Evolutionary conservation across 208 protist genomes (phyloP), one percentile per base, ranked within the genome.

Genomic region (Trypanosoma rangeli): DNA sequence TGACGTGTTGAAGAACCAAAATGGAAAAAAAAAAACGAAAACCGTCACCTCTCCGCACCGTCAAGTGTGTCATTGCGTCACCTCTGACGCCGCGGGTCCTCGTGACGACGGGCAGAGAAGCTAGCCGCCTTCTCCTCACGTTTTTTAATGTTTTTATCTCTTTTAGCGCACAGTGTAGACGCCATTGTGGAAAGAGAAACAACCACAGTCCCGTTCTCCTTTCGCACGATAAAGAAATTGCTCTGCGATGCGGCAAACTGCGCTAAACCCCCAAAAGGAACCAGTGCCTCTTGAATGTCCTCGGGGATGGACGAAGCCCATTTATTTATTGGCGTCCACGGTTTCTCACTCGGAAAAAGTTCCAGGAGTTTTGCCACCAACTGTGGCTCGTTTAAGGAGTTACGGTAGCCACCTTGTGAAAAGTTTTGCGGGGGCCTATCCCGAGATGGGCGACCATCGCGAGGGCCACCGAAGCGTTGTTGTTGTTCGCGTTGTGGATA

Each of bases 191-290:
- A 86, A 37, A 93, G 77, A 5, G 84, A 84, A 3, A 84, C 75
- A 44, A 93, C 69, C 9, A 80, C 74, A 0, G 84, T 72, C 35
- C 79, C 84, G 28, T 90, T 90, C 52, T 93, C 83, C 42, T 78
- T 82, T 7, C 83, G 71, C 20, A 87, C 73, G 53, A 86, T 82
- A 70, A 93, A 93, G 66, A 93, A 93, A 56, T 93, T 93, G 5
- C 29, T 76, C 60, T 93, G 84, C 0, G 78, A 72, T 54, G 70
- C 60, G 0, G 79, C 61, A 74, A 93, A 93, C 2, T 72, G 73
- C 9, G 75, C 64, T 9, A 93, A 59, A 9, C 87, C 87, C 20
- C 83, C 84, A 66, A 80, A 90, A 8, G 78, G 64, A 22, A 90
- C 85, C n/a, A 93, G 61, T 9, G 76, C 77, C 31, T 93, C 87